A percentile compares a stretch with the other conserved stretches of the same genome.
phyloP scores from a whole-genome alignment of 345 rosid species.

The Mallotus nudiflorus region DNA sequence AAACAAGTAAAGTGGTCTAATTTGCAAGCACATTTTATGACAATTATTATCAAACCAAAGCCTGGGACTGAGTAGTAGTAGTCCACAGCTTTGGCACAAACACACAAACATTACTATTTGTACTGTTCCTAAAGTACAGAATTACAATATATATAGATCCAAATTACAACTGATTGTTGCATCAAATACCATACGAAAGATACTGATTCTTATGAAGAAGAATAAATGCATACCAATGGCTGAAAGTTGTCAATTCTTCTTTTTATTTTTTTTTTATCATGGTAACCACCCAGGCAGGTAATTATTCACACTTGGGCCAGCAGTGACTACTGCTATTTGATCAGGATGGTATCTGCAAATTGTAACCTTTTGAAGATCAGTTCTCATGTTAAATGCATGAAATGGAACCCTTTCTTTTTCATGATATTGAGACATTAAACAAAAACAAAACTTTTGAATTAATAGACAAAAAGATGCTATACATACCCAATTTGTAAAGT shows the following conservation, averaged over 20 bases:
- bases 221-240: conserved; percentile 16
- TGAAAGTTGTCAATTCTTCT: neutral
- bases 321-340: conserved; percentile 52
- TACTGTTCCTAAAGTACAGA: conserved; percentile 12
- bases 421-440: too few species aligned
- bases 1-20: too few species aligned
- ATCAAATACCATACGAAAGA: conserved; percentile 14
- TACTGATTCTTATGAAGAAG: neutral
- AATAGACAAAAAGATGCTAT: too few species aligned
- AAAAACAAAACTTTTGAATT: too few species aligned
- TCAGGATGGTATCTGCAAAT: conserved; percentile 72
- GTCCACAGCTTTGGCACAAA: conserved; percentile 8
- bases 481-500: conserved; percentile 85
- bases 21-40: neutral
- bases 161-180: conserved; percentile 2
- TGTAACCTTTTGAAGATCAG: too few species aligned
- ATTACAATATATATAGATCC: conserved; percentile 13
- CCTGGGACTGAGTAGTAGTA: conserved; percentile 6
- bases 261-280: conserved; percentile 36
- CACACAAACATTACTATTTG: conserved; percentile 17
- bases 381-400: too few species aligned
- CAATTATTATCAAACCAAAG: conserved; percentile 19
- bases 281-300: conserved; percentile 95
- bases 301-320: conserved; percentile 76
- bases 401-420: too few species aligned